Evolutionary conservation across 1,139 yeast genomes (phyloP), one percentile per base, ranked within the genome.

Genomic region (Tardiomyces blankii): DNA sequence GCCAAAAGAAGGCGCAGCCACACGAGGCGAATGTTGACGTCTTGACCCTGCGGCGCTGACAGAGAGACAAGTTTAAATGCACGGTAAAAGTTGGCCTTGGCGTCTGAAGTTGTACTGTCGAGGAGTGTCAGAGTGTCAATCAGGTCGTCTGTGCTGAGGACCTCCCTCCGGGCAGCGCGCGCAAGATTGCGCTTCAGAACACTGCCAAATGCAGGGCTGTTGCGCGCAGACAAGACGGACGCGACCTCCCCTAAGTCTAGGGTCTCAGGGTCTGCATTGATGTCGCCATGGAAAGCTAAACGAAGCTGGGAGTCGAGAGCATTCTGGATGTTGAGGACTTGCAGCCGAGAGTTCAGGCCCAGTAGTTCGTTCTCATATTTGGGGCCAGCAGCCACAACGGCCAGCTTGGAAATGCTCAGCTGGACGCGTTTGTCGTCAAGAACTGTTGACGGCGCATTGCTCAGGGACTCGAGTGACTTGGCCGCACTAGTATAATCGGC

Each of bases 361-460:
- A 6, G 11, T 8, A 35, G n/a, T 8, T n/a, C 39, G 6, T 35
- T 14, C 39, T 35, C 39, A 16, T 14, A 14, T 35, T 7, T 8
- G 12, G 11, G 19, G 0, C 42, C 18, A 3, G 51, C 44, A 1
- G 67, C 70, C 3, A 72, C 51, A 2, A 66, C 64, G 27, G 72
- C 57, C 35, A 87, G 64, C 60, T 86, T 87, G 3, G 94, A 89
- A 46, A 87, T 67, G 43, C 88, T 82, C 50, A 80, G 70, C 53
- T 81, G 79, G 38, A 83, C 60, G 52, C 74, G 77, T 56, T 74
- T 75, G 54, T 73, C 73, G 8, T 65, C 68, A 43, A 75, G 67
- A 13, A 66, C 62, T 18, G 74, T 78, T 19, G 68, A 69, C 2
- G 60, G 55, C n/a, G 76, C 71, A 7, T 77, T 70, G 4, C 61